Conservation (phyloP, 257 asterid genomes). For the Datura wrightii region DNA sequence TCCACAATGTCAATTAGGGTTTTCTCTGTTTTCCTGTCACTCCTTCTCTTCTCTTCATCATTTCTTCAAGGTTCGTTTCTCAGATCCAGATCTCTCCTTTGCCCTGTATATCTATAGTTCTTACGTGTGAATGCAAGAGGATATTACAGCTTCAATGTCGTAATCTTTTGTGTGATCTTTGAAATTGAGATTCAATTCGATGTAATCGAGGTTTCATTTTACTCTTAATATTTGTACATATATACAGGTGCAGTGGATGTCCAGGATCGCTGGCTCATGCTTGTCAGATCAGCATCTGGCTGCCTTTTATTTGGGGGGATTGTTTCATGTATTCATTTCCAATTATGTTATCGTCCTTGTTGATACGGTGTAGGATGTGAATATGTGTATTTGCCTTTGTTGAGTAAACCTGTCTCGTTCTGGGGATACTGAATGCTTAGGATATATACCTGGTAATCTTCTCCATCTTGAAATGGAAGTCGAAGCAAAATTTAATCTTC, state of each 20-base stretch:
- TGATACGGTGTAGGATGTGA: neutral
- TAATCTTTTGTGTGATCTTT: neutral
- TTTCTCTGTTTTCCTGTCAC: neutral
- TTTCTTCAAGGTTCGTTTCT: conserved; percentile 24
- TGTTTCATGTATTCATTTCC: neutral
- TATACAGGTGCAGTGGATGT: neutral
- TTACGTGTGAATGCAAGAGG: neutral
- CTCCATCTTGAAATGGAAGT: neutral
- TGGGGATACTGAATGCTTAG: neutral
- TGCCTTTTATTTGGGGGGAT: neutral
- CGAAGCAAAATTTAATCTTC: neutral
- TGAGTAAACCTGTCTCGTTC: conserved; percentile 1
- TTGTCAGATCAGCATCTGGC: neutral
- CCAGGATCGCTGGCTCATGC: neutral
- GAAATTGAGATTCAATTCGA: neutral
- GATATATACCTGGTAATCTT: neutral
- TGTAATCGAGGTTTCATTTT: neutral
- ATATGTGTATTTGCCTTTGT: neutral
- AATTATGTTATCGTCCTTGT: neutral
- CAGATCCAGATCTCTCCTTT: conserved; percentile 20
- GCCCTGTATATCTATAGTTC: neutral
- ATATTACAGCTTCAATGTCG: neutral
- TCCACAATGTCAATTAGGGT: conserved; percentile 26
- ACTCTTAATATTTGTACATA: neutral
- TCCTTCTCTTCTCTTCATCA: neutral